Evolutionary conservation across 148 eudicot species (phyloP), one percentile per base, ranked within the genome.

Genomic region (Silene latifolia): DNA sequence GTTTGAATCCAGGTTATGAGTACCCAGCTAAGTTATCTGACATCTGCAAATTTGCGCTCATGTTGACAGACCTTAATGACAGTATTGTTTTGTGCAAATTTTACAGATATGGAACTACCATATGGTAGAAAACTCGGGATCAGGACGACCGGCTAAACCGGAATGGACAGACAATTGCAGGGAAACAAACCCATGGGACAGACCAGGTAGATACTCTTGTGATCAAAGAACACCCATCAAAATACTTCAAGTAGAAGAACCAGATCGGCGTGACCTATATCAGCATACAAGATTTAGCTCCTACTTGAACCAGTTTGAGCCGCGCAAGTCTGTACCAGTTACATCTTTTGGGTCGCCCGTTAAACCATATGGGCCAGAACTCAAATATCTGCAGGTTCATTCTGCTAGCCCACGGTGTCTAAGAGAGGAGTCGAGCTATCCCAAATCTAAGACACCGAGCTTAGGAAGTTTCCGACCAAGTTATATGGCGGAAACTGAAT

Each of bases 401-500:
- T 80, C 85, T 8, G 80, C 80, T 7, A 86, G 90, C 79, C 89
- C 89, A 0, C 89, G 79, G 23, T 76, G 69, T 79, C 62, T 17
- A 14, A 71, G 83, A 82, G 82, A 53, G 19, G 86, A 82, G 19
- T 53, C 82, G 21, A 67, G 23, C 61, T 80, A 74, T 46, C 39
- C 17, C 3, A 78, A 54, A 79, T 80, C 86, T 0, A 85, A 79
- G 70, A 80, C 89, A 20, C 85, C 88, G 15, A 80, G 67, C 74
- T 25, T 80, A 19, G 60, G 82, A 14, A 74, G 70, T 46, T 72
- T 56, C 59, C 54, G 68, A 76, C 97, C 97, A 1, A 88, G 85
- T 73, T 92, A 92, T 79, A 92, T 92, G 97, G 92, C 83, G 25
- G 84, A 89, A 21, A 92, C 97, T 25, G 91, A 74, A 59, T 88